These are phyloP conservation scores for Raddia guianensis DNA, from an alignment of 176 grass and related monocot species.

Conservation along the genomic window DNA sequence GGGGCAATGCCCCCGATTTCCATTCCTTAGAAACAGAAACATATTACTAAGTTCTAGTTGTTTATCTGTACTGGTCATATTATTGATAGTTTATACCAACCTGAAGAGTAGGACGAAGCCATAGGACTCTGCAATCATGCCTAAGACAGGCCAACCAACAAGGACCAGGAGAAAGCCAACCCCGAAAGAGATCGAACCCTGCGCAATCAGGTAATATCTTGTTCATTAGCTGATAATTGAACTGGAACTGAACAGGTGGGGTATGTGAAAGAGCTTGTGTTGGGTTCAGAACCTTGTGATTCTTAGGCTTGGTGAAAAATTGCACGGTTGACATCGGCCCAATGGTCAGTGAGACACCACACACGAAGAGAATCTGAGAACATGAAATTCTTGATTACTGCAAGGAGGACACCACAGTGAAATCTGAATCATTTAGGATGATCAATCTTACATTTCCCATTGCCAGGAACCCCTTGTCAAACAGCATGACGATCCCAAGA, in stretches of 20 bases:
- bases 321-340: constrained; percentile 76
- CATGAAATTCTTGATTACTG: background rate
- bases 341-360: constrained; percentile 78
- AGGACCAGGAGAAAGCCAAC: constrained; percentile 71
- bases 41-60: too few relatives aligned
- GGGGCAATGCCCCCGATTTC: too few relatives aligned
- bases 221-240: background rate
- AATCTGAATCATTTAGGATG: constrained; percentile 1
- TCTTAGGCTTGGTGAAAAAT: constrained; percentile 88
- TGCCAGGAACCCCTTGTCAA: constrained; percentile 89
- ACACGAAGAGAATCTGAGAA: constrained; percentile 77
- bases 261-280: background rate
- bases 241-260: background rate
- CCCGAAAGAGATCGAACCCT: constrained; percentile 83
- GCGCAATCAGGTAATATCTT: constrained; percentile 1
- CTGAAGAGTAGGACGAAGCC: constrained; percentile 84
- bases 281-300: constrained; percentile 60
- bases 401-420: background rate
- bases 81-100: constrained; percentile 35
- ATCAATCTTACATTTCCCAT: constrained; percentile 73
- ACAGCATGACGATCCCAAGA: constrained; percentile 84
- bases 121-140: constrained; percentile 73
- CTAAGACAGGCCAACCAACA: constrained; percentile 71
- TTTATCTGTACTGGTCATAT: too few relatives aligned
- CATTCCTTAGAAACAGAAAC: too few relatives aligned